Conservation (phyloP, 257 asterid species). For the Oldenlandia corymbosa region DNA sequence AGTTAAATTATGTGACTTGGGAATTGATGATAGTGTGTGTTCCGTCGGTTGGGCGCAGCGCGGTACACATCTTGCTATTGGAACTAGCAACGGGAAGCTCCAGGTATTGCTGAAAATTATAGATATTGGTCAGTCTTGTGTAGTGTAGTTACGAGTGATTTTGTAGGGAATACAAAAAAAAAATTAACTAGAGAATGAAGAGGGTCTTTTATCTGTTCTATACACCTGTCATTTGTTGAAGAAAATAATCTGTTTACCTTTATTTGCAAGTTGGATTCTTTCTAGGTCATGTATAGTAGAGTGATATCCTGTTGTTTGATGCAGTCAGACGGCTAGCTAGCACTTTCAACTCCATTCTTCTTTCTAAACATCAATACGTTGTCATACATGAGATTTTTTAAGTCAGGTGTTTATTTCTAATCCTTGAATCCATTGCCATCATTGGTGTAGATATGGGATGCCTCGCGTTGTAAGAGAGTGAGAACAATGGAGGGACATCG, state of each 20-base stretch:
- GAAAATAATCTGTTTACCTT: not conserved
- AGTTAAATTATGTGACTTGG: constrained; percentile 86
- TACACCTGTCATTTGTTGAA: not conserved
- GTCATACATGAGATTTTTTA: not conserved
- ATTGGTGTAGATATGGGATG: constrained; percentile 76
- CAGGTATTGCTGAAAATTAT: constrained; percentile 43
- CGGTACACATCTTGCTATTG: constrained; percentile 90
- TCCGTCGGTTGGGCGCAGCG: constrained; percentile 96
- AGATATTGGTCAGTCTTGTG: not conserved
- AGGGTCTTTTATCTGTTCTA: not conserved
- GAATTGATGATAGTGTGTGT: constrained; percentile 71
- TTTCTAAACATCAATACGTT: too few relatives aligned
- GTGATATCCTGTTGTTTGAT: not conserved
- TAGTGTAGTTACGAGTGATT: not conserved
- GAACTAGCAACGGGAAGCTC: constrained; percentile 87
- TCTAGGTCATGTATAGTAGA: not conserved
- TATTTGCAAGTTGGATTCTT: not conserved
- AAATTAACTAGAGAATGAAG: too few relatives aligned
- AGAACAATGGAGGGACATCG: constrained; percentile 98
- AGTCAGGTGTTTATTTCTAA: not conserved
- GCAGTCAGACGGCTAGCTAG: not conserved
- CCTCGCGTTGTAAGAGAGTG: constrained; percentile 76
- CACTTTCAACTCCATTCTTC: too few relatives aligned
- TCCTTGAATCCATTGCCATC: constrained; percentile 8
- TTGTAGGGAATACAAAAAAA: too few relatives aligned